These are phyloP conservation scores for Vigna angularis DNA, from an alignment of 306 rosid genomes.

Conservation along the genomic window DNA sequence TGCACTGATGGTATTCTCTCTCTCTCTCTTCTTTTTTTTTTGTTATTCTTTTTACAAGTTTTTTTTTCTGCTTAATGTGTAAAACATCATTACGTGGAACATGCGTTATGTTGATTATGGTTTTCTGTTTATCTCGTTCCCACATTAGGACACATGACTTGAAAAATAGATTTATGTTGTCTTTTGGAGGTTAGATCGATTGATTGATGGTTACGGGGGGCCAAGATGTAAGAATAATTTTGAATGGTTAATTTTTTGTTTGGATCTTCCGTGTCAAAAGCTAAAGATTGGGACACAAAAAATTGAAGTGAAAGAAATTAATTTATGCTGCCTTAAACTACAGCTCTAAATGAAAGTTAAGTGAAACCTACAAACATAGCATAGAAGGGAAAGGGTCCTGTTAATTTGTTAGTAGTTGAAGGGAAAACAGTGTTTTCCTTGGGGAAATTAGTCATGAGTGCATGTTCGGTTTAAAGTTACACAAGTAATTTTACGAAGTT, in stretches of 20 bases:
- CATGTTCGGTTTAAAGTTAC: too few relatives aligned
- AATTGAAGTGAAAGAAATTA: neutral
- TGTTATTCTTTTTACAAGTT: neutral
- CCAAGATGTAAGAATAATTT: neutral
- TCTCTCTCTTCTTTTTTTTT: neutral
- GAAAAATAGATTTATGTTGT: neutral
- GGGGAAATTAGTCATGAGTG: neutral
- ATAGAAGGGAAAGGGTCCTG: neutral
- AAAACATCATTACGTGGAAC: neutral
- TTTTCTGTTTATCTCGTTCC: neutral
- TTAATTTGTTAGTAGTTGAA: neutral
- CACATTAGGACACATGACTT: neutral
- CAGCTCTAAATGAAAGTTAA: neutral
- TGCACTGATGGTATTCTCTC: slow-evolving; percentile 53
- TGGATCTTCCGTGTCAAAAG: neutral
- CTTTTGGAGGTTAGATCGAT: neutral
- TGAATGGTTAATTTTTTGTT: neutral
- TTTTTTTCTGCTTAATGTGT: neutral
- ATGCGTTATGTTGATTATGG: neutral
- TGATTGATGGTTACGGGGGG: neutral
- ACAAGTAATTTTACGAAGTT: too few relatives aligned
- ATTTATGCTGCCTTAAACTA: neutral
- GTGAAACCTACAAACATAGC: neutral
- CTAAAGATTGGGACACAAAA: neutral
- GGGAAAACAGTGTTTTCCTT: neutral